phyloP scores from a whole-genome alignment of 2,329 filamentous ascomycete genomes.

The Diaporthe citrichinensis region DNA sequence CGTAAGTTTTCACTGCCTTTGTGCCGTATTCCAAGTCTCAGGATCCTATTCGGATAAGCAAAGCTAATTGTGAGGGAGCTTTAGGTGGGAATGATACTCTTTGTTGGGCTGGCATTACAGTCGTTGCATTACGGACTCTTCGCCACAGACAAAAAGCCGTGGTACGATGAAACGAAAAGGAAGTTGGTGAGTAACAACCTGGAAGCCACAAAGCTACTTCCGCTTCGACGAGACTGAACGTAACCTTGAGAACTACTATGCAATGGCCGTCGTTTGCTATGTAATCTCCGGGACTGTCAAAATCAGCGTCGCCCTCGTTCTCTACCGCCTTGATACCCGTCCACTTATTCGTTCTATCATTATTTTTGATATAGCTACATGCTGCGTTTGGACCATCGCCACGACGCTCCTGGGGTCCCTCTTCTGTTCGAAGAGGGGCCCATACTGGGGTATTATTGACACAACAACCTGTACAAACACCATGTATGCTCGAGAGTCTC shows the following conservation, averaged over 20 bases:
- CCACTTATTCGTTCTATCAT: slow-evolving; percentile 18
- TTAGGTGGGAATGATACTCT: slow-evolving; percentile 30
- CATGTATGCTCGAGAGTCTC: slow-evolving; percentile 33
- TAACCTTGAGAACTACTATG: slow-evolving; percentile 2
- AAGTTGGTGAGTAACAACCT: not conserved
- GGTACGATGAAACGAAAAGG: not conserved
- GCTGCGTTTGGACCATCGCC: slow-evolving; percentile 34
- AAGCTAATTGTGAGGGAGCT: not conserved
- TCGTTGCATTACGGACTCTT: slow-evolving; percentile 1
- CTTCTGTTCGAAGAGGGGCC: slow-evolving; percentile 9
- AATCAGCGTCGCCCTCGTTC: slow-evolving; percentile 38
- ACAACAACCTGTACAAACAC: slow-evolving; percentile 6
- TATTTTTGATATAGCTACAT: slow-evolving; percentile 33
- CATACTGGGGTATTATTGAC: not conserved
- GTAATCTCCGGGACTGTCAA: slow-evolving; percentile 37
- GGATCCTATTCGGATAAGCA: not conserved
- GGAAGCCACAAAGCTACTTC: rapidly evolving
- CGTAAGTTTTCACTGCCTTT: not conserved
- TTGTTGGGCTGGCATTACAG: slow-evolving; percentile 1
- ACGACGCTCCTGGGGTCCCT: slow-evolving; percentile 27
- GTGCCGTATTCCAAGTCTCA: not conserved
- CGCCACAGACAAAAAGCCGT: not conserved
- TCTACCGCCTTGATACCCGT: slow-evolving; percentile 39
- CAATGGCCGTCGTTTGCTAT: slow-evolving; percentile 31
- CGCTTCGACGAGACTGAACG: not conserved